These are phyloP conservation scores for Pythium aquatile DNA, from an alignment of 352 stramenopile species.

Conservation along the genomic window DNA sequence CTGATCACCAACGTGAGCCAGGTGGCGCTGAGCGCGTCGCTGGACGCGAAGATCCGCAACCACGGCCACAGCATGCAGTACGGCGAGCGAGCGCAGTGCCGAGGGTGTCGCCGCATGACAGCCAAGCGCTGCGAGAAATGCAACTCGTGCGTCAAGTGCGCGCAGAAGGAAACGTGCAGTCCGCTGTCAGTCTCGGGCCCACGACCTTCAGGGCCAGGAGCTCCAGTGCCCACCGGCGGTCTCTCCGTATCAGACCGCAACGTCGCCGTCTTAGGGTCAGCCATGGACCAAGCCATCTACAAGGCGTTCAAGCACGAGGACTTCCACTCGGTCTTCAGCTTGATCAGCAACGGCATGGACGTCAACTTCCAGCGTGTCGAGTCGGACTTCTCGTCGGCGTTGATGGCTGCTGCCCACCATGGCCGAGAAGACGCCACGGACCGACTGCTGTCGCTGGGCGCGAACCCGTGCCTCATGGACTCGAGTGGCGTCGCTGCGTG, in stretches of 20 bases:
- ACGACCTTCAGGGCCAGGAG: background rate
- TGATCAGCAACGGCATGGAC: constrained; percentile 82
- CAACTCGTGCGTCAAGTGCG: constrained; percentile 69
- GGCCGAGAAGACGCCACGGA: constrained; percentile 70
- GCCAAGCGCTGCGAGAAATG: constrained; percentile 74
- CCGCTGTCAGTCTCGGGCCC: constrained; percentile 6
- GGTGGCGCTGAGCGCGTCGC: constrained; percentile 56
- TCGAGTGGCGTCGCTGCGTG: constrained; percentile 54
- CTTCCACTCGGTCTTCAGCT: constrained; percentile 77
- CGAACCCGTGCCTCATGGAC: constrained; percentile 63
- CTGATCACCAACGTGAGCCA: constrained; percentile 81
- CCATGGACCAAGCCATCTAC: constrained; percentile 83
- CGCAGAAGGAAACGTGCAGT: constrained; percentile 64
- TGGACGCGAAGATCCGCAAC: constrained; percentile 69
- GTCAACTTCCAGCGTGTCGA: constrained; percentile 85
- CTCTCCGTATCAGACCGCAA: constrained; percentile 74
- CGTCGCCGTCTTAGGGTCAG: constrained; percentile 73
- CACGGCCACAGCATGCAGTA: constrained; percentile 79
- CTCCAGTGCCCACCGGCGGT: constrained; percentile 11
- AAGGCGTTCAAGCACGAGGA: constrained; percentile 75
- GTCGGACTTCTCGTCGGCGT: constrained; percentile 65
- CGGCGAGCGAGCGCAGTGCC: constrained; percentile 57
- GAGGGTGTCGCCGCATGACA: constrained; percentile 67
- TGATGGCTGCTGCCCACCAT: constrained; percentile 81
- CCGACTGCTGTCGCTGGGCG: constrained; percentile 61